Base-by-base conservation (phyloP, 495 filamentous ascomycete genomes). In the Trichoderma virens region DNA sequence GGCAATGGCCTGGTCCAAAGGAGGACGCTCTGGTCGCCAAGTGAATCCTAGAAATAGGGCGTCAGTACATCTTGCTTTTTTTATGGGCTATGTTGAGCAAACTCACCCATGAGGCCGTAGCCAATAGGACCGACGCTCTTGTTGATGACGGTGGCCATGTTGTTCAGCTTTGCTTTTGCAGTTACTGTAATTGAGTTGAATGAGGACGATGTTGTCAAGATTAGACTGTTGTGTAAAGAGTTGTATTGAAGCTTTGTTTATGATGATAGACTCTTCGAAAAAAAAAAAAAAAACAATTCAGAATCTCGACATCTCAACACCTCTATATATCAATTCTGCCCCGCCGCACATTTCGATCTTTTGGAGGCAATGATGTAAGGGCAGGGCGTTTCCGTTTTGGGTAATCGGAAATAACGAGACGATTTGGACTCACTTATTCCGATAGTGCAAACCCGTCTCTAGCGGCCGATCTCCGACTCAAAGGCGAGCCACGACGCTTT, bases 1-100 rank as follows among this genome's bases (percentile, higher is more conserved):
- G 64, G 82, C 82, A 70, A 93, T 87, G 65, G 87, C 81, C 70
- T 86, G 78, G 32, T 86, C 82, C 38, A 86, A 72, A 2, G 86
- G 69, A 2, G 80, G 75, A 1, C 84, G 86, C 3, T 80, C 69
- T 3, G 76, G 67, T n/a, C 86, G 79, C 90, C 89, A 93, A 56
- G 90, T 94, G 67, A 93, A 78, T 69, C 90, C 86, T 89, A 66
- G 25, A 56, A 8, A 16, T 28, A n/a, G n/a, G 6, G 9, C 9
- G 47, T 56, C 43, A 51, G 41, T 56, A 56, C 23, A n/a, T 2
- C 8, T n/a, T 13, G 8, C 4, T 5, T 38, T 54, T 27, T 6
- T 54, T 20, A 4, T n/a, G 7, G 16, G 1, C 16, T 14, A 20
- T 5, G 1, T 34, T 30, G 8, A 56, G 20, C 25, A 61, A 32